Conservation (phyloP, 1,284 basidiomycete genomes). For the Ceratobasidium sp. region DNA sequence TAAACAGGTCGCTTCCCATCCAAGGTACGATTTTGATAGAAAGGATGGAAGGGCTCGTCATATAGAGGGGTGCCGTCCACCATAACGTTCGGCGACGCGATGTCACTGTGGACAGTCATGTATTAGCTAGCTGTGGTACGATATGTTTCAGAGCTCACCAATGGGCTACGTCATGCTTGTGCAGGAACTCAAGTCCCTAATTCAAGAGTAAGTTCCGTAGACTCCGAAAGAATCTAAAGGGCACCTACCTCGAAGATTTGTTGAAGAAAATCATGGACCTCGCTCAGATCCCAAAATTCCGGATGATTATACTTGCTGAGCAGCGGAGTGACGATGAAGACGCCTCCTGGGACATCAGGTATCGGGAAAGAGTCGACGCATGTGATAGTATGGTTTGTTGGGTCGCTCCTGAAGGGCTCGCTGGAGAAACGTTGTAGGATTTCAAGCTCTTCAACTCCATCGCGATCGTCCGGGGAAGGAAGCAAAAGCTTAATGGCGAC, state of each 20-base stretch:
- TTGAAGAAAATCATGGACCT: slow-evolving; percentile 29
- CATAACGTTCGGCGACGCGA: slow-evolving; percentile 33
- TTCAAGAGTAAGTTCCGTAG: neutral
- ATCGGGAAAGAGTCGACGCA: slow-evolving; percentile 26
- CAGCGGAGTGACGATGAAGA: slow-evolving; percentile 30
- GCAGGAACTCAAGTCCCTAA: slow-evolving; percentile 26
- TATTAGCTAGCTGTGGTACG: neutral
- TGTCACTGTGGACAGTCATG: slow-evolving; percentile 1
- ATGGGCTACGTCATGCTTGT: slow-evolving; percentile 10
- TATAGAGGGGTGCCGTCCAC: slow-evolving; percentile 6
- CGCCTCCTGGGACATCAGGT: slow-evolving; percentile 12
- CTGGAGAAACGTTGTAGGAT: slow-evolving; percentile 28
- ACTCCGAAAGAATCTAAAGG: neutral
- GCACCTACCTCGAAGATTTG: slow-evolving; percentile 35
- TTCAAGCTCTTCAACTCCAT: slow-evolving; percentile 24
- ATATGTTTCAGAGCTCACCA: neutral
- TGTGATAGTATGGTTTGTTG: slow-evolving; percentile 18
- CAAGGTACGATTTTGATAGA: neutral
- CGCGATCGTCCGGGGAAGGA: slow-evolving; percentile 28
- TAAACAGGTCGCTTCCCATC: neutral
- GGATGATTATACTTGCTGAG: slow-evolving; percentile 25
- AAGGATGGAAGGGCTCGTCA: slow-evolving; percentile 28
- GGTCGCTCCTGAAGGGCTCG: slow-evolving; percentile 4
- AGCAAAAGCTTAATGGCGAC: slow-evolving; percentile 21
- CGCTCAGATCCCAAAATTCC: slow-evolving; percentile 24